These are phyloP conservation scores for Sugiyamaella americana DNA, from an alignment of 805 yeast species.

Conservation along the genomic window DNA sequence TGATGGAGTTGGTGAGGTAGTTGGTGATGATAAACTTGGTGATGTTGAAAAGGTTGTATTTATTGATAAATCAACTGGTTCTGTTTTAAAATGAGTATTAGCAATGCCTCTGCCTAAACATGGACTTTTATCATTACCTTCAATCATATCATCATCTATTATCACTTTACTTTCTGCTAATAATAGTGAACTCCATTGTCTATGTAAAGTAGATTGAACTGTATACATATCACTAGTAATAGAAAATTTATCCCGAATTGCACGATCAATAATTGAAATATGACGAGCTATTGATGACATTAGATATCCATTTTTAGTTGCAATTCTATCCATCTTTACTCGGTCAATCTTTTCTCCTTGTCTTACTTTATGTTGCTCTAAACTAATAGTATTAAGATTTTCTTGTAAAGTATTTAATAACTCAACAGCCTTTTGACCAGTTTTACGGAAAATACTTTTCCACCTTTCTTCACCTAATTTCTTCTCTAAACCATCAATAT, in stretches of 20 bases:
- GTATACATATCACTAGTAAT: slow-evolving; percentile 12
- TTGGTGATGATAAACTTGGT: background rate
- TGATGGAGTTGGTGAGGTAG: background rate
- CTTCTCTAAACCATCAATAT: slow-evolving; percentile 16
- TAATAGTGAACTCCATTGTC: slow-evolving; percentile 12
- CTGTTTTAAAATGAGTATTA: background rate
- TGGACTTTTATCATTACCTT: background rate
- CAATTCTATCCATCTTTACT: slow-evolving; percentile 11
- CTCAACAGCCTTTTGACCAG: slow-evolving; percentile 15
- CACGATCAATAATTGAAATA: slow-evolving; percentile 18
- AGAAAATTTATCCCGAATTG: slow-evolving; percentile 16
- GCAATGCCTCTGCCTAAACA: background rate
- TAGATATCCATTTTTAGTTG: slow-evolving; percentile 14
- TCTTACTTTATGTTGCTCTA: slow-evolving; percentile 3
- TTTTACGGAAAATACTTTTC: slow-evolving; percentile 17
- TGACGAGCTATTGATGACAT: slow-evolving; percentile 13
- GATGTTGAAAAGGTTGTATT: background rate
- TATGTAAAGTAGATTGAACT: slow-evolving; percentile 13
- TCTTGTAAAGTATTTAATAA: slow-evolving; percentile 15
- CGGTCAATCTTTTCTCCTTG: slow-evolving; percentile 1
- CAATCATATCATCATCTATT: background rate
- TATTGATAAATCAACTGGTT: background rate
- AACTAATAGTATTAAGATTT: slow-evolving; percentile 9
- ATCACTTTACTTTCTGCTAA: slow-evolving; percentile 2
- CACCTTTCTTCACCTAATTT: slow-evolving; percentile 21